Percentiles rank a stretch among this genome's conserved stretches.
Evolutionary conservation across 371 early-diverging fungal genomes (phyloP).

Genomic region (Mucor sp.): DNA sequence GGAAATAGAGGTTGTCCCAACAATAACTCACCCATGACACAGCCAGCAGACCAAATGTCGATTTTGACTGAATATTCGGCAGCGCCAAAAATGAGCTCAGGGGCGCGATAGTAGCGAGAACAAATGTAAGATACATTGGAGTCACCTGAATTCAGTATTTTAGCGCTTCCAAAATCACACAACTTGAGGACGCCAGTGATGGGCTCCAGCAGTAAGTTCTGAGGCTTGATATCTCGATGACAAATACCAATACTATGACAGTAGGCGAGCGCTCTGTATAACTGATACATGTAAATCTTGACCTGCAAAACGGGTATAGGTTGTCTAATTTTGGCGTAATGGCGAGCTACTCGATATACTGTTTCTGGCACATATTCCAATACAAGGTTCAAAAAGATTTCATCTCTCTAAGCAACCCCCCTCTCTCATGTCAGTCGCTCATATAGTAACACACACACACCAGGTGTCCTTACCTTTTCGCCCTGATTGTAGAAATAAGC

Average conservation of each 20-base stretch:
- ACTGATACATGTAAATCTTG: slow-evolving; percentile 96
- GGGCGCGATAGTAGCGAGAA: slow-evolving; percentile 96
- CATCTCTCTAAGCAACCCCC: slow-evolving; percentile 51
- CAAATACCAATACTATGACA: slow-evolving; percentile 93
- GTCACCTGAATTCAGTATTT: slow-evolving; percentile 85
- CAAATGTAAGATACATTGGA: slow-evolving; percentile 96
- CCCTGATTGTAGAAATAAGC: slow-evolving; percentile 80
- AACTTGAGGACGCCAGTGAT: slow-evolving; percentile 88
- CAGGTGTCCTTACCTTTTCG: slow-evolving; percentile 30
- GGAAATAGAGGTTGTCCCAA: slow-evolving; percentile 94
- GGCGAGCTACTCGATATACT: slow-evolving; percentile 78
- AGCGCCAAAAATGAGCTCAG: slow-evolving; percentile 93
- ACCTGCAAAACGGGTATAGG: slow-evolving; percentile 88
- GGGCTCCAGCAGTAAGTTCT: slow-evolving; percentile 95
- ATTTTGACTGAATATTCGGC: slow-evolving; percentile 88
- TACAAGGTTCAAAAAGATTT: slow-evolving; percentile 81
- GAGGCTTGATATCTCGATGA: slow-evolving; percentile 98
- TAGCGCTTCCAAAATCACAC: slow-evolving; percentile 98
- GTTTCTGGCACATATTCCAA: slow-evolving; percentile 87
- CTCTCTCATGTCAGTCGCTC: background rate
- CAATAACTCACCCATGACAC: slow-evolving; percentile 97
- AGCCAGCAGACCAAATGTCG: slow-evolving; percentile 97
- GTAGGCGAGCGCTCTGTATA: slow-evolving; percentile 94
- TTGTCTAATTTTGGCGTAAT: slow-evolving; percentile 83
- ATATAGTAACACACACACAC: background rate